phyloP scores from a whole-genome alignment of 192 early-diverging fungal genomes.

The Phycomyces nitens region DNA sequence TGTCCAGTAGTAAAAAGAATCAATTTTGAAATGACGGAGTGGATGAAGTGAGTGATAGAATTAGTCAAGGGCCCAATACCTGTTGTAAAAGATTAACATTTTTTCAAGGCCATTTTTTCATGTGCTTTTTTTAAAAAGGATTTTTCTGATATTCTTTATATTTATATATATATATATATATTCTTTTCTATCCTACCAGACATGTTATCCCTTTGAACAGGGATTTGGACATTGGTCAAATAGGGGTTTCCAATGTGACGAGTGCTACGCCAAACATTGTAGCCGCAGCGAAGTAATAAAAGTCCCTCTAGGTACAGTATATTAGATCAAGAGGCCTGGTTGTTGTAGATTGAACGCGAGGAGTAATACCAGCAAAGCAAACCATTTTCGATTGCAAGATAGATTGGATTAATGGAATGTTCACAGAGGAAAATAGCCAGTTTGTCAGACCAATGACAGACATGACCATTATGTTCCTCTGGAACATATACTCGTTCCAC shows the following conservation, averaged over 20 bases:
- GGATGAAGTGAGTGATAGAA: too few relatives aligned
- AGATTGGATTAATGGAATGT: neutral
- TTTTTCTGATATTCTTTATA: too few relatives aligned
- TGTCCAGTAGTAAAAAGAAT: too few relatives aligned
- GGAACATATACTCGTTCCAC: slow-evolving; percentile 1
- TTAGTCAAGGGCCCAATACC: too few relatives aligned
- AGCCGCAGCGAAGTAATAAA: neutral
- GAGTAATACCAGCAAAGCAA: neutral
- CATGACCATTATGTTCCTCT: neutral
- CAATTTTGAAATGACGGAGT: too few relatives aligned
- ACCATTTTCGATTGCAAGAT: neutral
- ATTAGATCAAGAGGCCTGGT: neutral
- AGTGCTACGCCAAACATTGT: neutral
- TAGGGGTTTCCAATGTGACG: neutral
- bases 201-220: neutral
- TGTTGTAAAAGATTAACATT: too few relatives aligned
- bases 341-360: too few relatives aligned
- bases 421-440: neutral
- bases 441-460: neutral
- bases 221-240: neutral
- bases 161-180: too few relatives aligned
- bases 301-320: neutral
- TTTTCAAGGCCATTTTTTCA: too few relatives aligned
- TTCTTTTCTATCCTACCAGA: neutral
- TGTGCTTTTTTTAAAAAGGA: too few relatives aligned